Percentiles rank a stretch among this genome's conserved stretches.
Conservation (phyloP, 140 eudicot species). For the Erigeron philadelphicus region DNA sequence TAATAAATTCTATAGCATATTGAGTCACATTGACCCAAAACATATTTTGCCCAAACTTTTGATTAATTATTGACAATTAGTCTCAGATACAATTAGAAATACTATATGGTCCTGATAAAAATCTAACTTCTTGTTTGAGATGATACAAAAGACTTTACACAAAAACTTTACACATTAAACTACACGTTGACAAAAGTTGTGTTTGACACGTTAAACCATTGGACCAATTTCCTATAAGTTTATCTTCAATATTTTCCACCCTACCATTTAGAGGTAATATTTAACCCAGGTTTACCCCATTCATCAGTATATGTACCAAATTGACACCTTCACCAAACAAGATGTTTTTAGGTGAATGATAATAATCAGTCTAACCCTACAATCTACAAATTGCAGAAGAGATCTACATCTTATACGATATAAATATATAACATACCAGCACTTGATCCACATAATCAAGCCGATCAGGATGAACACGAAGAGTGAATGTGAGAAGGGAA, state of each 20-base stretch:
- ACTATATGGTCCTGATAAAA: too few relatives aligned
- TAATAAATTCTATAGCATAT: too few relatives aligned
- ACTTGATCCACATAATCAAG: slow-evolving; percentile 99
- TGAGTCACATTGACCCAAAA: neutral
- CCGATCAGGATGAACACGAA: slow-evolving; percentile 98
- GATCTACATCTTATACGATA: slow-evolving; percentile 4
- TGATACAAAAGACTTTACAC: neutral
- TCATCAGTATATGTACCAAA: too few relatives aligned
- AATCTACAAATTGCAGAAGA: neutral
- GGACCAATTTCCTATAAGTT: neutral
- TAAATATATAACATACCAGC: slow-evolving; percentile 56
- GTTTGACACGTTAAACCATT: neutral
- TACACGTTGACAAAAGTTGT: too few relatives aligned
- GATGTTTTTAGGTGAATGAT: neutral
- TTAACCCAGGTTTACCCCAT: too few relatives aligned
- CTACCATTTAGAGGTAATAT: too few relatives aligned
- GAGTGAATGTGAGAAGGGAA: slow-evolving; percentile 89
- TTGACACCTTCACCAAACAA: neutral
- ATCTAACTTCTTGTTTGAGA: neutral
- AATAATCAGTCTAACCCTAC: neutral
- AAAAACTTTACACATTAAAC: neutral
- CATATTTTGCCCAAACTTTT: too few relatives aligned
- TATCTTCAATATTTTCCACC: neutral
- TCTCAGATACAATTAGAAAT: too few relatives aligned
- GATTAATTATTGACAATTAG: too few relatives aligned